phyloP scores from a whole-genome alignment of 305 asterid genomes.

The Solanum hybrid region DNA sequence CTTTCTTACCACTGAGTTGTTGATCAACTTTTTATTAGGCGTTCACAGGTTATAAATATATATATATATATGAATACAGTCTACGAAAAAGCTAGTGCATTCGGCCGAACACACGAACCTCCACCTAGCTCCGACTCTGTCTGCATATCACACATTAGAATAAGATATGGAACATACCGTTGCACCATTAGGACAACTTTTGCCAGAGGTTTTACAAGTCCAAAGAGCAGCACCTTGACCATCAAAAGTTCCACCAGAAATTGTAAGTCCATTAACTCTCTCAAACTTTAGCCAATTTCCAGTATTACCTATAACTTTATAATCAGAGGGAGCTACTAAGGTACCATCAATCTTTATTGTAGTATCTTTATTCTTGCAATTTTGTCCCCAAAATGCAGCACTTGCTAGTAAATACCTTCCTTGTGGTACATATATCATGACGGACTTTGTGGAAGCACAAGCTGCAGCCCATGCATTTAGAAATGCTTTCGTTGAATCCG shows the following conservation, averaged over 20 bases:
- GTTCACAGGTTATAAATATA: neutral
- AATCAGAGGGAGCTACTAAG: constrained; percentile 14
- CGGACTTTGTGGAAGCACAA: constrained; percentile 10
- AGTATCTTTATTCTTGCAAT: constrained; percentile 10
- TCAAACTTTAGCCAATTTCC: constrained; percentile 19
- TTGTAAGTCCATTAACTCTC: constrained; percentile 12
- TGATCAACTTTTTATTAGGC: neutral
- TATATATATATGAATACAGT: neutral
- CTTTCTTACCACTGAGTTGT: neutral
- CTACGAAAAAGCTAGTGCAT: neutral
- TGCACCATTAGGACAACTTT: constrained; percentile 17
- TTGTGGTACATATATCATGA: constrained; percentile 8
- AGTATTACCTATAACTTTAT: neutral
- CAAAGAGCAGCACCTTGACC: constrained; percentile 19
- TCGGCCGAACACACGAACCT: neutral
- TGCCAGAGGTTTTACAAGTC: constrained; percentile 18
- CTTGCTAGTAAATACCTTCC: constrained; percentile 9
- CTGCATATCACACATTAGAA: neutral
- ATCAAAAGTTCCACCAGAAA: constrained; percentile 24
- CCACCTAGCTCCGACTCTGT: neutral
- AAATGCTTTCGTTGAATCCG: constrained; percentile 18
- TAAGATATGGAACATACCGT: constrained; percentile 8
- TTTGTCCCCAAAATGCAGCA: constrained; percentile 14
- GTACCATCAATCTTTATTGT: constrained; percentile 17
- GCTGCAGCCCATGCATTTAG: constrained; percentile 21